A percentile compares a stretch with the other conserved stretches of the same genome.
phyloP scores from a whole-genome alignment of 2,329 filamentous ascomycete species.

The Didymella pinodella region DNA sequence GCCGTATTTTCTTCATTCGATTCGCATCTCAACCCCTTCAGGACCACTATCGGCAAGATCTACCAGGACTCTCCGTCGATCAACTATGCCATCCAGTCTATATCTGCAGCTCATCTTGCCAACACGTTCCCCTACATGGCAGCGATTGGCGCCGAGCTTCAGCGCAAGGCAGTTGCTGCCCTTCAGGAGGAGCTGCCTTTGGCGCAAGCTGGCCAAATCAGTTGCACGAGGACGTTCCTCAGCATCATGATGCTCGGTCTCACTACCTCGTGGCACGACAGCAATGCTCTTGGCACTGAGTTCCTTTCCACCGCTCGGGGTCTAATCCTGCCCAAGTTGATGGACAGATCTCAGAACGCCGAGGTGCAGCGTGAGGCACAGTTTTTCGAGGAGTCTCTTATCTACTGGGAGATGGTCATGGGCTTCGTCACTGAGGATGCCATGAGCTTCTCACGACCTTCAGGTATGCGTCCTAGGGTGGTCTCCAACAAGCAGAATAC shows the following conservation, averaged over 20 bases:
- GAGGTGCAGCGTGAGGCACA: slow-evolving; percentile 50
- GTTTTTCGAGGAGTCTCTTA: slow-evolving; percentile 64
- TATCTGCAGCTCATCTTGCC: slow-evolving; percentile 68
- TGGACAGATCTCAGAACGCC: slow-evolving; percentile 44
- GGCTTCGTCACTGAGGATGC: slow-evolving; percentile 61
- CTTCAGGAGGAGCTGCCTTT: slow-evolving; percentile 59
- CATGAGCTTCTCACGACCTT: slow-evolving; percentile 44
- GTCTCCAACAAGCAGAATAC: slow-evolving; percentile 30
- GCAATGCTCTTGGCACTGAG: slow-evolving; percentile 62
- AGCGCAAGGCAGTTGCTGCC: slow-evolving; percentile 61
- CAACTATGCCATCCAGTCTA: slow-evolving; percentile 69
- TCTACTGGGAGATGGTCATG: slow-evolving; percentile 68
- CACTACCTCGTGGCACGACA: slow-evolving; percentile 67
- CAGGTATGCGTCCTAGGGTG: slow-evolving; percentile 33
- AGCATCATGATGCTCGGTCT: slow-evolving; percentile 66
- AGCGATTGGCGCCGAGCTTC: slow-evolving; percentile 60
- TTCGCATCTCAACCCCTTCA: slow-evolving; percentile 67
- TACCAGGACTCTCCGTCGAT: slow-evolving; percentile 67
- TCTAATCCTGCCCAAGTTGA: slow-evolving; percentile 55
- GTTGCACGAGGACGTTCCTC: slow-evolving; percentile 62
- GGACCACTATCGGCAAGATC: slow-evolving; percentile 64
- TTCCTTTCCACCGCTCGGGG: slow-evolving; percentile 59
- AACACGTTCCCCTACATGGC: slow-evolving; percentile 65
- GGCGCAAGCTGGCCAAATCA: slow-evolving; percentile 51
- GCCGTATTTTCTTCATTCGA: slow-evolving; percentile 71